Evolutionary conservation across 805 yeast genomes (phyloP).

Genomic region (Monosporozyma yasuniensis): DNA sequence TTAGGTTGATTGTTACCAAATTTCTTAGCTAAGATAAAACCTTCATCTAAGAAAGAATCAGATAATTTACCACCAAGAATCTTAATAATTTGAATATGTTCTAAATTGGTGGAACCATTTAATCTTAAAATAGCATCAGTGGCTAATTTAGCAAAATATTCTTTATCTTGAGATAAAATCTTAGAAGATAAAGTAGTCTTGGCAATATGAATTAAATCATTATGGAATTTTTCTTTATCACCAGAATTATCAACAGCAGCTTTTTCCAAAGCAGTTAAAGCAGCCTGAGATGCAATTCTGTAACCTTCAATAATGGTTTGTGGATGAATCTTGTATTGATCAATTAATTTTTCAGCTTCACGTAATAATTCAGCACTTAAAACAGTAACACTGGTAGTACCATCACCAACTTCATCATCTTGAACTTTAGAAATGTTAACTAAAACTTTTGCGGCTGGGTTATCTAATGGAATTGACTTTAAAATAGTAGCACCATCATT

Average conservation of each 20-base stretch:
- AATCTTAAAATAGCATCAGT: conserved; percentile 89
- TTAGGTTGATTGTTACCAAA: conserved; percentile 95
- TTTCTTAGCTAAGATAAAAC: conserved; percentile 82
- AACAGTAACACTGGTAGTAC: conserved; percentile 94
- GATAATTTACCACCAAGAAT: conserved; percentile 86
- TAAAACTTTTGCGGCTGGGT: conserved; percentile 93
- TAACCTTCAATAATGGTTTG: conserved; percentile 96
- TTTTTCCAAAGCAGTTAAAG: conserved; percentile 67
- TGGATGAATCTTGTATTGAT: conserved; percentile 82
- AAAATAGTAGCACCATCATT: conserved; percentile 98
- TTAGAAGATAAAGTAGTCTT: conserved; percentile 90
- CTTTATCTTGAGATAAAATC: conserved; percentile 90
- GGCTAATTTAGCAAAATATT: conserved; percentile 77
- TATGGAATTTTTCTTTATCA: conserved; percentile 50
- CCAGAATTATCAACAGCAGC: conserved; percentile 66
- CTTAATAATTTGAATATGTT: conserved; percentile 87
- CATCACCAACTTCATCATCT: conserved; percentile 98
- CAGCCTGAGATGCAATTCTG: conserved; percentile 81
- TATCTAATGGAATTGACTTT: conserved; percentile 87
- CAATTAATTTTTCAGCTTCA: conserved; percentile 90
- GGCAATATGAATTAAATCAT: conserved; percentile 79
- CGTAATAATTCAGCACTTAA: conserved; percentile 82
- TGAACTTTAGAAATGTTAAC: conserved; percentile 94
- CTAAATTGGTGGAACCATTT: conserved; percentile 79
- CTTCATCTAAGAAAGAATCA: conserved; percentile 93